Evolutionary conservation across 306 rosid genomes (phyloP).

Genomic region (Cicer arietinum): DNA sequence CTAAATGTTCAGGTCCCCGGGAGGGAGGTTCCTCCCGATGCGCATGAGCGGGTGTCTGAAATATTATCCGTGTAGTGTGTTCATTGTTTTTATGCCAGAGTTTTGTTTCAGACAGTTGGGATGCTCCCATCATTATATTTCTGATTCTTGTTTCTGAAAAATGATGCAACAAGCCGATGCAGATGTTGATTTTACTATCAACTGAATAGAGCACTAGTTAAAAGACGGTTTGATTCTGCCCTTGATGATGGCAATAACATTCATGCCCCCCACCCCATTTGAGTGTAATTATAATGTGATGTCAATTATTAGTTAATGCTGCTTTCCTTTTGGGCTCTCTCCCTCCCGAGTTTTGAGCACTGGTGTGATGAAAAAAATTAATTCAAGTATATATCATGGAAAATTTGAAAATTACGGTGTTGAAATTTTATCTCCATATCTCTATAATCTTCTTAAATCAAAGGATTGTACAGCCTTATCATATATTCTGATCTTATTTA

Average conservation of each 20-base stretch:
- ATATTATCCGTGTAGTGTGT: conserved; percentile 62
- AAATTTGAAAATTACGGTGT: conserved; percentile 32
- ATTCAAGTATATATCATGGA: conserved; percentile 35
- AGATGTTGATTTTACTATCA: conserved; percentile 30
- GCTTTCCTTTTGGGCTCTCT: conserved; percentile 13
- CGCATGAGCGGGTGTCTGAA: conserved; percentile 72
- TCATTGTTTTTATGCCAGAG: conserved; percentile 37
- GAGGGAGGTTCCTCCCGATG: conserved; percentile 86
- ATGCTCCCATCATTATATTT: conserved; percentile 34
- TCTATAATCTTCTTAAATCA: too few relatives aligned
- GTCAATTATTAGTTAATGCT: conserved; percentile 56
- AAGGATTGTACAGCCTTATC: too few relatives aligned
- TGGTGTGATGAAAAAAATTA: conserved; percentile 38
- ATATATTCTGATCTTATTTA: too few relatives aligned
- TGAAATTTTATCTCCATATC: too few relatives aligned
- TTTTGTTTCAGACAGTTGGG: conserved; percentile 30
- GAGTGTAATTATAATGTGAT: conserved; percentile 53
- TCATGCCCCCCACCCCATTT: conserved; percentile 21
- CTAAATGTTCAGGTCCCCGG: conserved; percentile 92
- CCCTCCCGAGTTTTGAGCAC: conserved; percentile 25
- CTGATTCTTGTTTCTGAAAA: conserved; percentile 42
- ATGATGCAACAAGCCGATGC: conserved; percentile 47
- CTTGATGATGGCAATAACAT: conserved; percentile 33
- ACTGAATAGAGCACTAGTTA: conserved; percentile 21
- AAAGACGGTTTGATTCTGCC: conserved; percentile 34